These are phyloP conservation scores for Uronychia binucleata DNA, from an alignment of 73 alveolate species.

Conservation along the genomic window DNA sequence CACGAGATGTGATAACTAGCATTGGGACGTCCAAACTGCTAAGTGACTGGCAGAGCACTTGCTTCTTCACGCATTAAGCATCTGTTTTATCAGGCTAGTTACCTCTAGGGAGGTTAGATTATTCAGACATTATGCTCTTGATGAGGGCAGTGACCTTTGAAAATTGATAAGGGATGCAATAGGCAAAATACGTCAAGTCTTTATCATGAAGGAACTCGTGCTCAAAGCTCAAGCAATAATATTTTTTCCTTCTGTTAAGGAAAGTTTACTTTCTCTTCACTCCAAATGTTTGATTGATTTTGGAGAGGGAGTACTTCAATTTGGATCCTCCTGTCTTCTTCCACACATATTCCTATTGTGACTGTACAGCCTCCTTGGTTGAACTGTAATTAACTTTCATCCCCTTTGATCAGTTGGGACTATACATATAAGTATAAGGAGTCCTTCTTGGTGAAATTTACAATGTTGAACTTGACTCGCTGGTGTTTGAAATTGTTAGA, in stretches of 20 bases:
- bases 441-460: conserved; percentile 35
- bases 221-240: conserved; percentile 19
- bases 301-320: background rate
- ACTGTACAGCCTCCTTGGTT: background rate
- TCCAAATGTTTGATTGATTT: background rate
- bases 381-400: conserved; percentile 38
- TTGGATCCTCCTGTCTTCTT: background rate
- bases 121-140: conserved; percentile 13
- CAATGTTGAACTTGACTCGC: conserved; percentile 29
- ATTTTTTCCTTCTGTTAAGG: conserved; percentile 4
- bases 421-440: conserved; percentile 14
- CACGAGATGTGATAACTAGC: conserved; percentile 27
- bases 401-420: conserved; percentile 12
- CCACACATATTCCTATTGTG: background rate
- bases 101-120: background rate
- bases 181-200: conserved; percentile 38
- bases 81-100: background rate
- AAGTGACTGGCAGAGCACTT: conserved; percentile 19
- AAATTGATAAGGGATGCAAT: conserved; percentile 36
- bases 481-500: conserved; percentile 23
- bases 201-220: conserved; percentile 17
- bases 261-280: background rate
- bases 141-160: conserved; percentile 27
- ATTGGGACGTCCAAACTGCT: conserved; percentile 41
- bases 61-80: conserved; percentile 14